Conservation (phyloP, 768 basidiomycete genomes). For the Tulasnella sp. region DNA sequence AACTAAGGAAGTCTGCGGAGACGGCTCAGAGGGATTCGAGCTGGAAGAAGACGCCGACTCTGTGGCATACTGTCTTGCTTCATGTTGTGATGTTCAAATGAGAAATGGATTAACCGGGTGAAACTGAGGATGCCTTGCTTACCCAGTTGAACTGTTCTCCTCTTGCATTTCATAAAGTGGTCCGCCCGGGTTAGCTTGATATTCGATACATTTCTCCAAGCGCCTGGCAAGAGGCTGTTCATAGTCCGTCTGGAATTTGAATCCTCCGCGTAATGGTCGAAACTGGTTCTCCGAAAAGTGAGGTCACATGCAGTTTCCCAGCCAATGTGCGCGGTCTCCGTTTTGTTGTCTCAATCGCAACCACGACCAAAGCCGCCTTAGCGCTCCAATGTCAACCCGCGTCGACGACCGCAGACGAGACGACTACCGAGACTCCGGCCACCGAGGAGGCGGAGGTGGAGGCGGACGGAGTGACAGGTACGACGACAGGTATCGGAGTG, state of each 20-base stretch:
- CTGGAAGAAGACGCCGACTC: neutral
- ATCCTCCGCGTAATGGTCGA: neutral
- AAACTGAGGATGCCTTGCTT: neutral
- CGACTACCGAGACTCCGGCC: conserved; percentile 19
- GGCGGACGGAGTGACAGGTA: conserved; percentile 18
- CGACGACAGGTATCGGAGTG: neutral
- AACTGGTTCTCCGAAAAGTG: conserved; percentile 10
- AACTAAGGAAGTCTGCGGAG: neutral
- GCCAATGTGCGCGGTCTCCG: neutral
- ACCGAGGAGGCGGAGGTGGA: neutral
- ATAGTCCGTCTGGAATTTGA: neutral
- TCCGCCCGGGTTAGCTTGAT: neutral
- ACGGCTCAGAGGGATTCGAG: neutral
- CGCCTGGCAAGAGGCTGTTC: neutral
- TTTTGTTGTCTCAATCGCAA: neutral
- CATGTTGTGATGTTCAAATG: neutral
- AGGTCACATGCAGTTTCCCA: conserved; percentile 11
- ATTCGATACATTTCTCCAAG: neutral
- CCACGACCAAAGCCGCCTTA: neutral
- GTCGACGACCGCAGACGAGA: conserved; percentile 29
- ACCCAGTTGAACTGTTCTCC: neutral
- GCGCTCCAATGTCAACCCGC: conserved; percentile 23
- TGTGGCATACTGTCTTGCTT: neutral
- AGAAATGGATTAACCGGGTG: neutral
- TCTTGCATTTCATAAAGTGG: neutral